Base-by-base conservation (phyloP, 192 early-diverging fungal genomes). In the Phycomyces blakesleeanus region DNA sequence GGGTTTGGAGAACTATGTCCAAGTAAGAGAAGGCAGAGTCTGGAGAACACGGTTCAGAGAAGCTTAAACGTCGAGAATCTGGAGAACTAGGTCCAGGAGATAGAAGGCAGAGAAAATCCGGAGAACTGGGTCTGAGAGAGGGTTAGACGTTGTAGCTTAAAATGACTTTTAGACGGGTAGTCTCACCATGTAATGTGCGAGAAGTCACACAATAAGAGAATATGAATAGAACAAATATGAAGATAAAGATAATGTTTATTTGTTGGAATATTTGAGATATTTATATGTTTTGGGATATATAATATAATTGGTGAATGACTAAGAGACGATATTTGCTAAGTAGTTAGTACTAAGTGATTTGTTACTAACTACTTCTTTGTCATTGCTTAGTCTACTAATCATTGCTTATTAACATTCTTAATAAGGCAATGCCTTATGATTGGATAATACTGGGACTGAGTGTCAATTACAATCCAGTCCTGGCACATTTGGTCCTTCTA, bases 31-130 rank as follows among this genome's bases (percentile, higher is more conserved):
- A 34, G 29, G 29, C 29, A 34, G 7, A 34, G 29, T 34, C 29
- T 34, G 44, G 44, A 47, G 44, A 47, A 47, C 44, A n/a, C 12
- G 44, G 44, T 47, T 11, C 44, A 47, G 44, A 11, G 18, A 18
- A 47, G 44, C 12, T 14, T 47, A n/a, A n/a, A 34, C 44, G 44
- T 14, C 18, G 44, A 18, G 44, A 47, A 3, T 47, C 44, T 18
- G 18, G 44, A 47, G 44, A 47, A 47, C 44, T 47, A 47, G 44
- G 44, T 47, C 44, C 44, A 47, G 44, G 44, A 47, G 18, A 18
- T 1, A n/a, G 3, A 11, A 47, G 12, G 11, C 44, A 47, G 18
- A 34, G 44, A 11, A 18, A 47, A n/a, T 47, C 44, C 44, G 18
- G 44, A 47, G 44, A 47, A 47, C 44, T 47, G 18, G 44, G 44